phyloP scores from a whole-genome alignment of 2,329 filamentous ascomycete genomes.

The Hypoxylon sp. region DNA sequence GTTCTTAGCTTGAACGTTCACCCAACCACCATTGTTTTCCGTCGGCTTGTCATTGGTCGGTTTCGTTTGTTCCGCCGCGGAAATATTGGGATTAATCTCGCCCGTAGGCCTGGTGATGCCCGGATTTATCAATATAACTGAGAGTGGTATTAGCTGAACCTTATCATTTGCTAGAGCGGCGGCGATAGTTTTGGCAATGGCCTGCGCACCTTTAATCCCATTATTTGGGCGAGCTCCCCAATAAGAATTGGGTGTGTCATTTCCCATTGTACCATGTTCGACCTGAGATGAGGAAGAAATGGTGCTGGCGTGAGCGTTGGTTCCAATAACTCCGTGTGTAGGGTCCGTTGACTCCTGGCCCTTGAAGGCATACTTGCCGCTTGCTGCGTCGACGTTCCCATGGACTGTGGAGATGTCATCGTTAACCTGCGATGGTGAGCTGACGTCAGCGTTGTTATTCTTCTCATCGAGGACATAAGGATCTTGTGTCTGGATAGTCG shows the following conservation, averaged over 20 bases:
- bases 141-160: not conserved
- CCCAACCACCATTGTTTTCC: constrained; percentile 9
- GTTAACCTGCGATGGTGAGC: not conserved
- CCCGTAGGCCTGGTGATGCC: not conserved
- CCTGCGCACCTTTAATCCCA: not conserved
- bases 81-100: not conserved
- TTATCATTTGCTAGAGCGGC: not conserved
- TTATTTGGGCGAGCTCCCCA: not conserved
- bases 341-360: constrained; percentile 1
- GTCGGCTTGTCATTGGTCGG: no score
- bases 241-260: not conserved
- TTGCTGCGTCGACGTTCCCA: not conserved
- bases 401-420: not conserved
- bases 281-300: not conserved
- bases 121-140: not conserved
- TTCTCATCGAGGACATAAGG: not conserved
- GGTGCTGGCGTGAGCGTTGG: not conserved
- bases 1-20: constrained; percentile 5
- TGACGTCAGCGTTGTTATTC: not conserved
- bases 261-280: not conserved
- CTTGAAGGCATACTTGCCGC: constrained; percentile 5
- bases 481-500: not conserved
- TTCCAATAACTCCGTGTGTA: not conserved
- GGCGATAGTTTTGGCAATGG: not conserved
- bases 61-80: not conserved